Evolutionary conservation across 2,329 filamentous ascomycete genomes (phyloP).

Genomic region (Zasmidium angulare): DNA sequence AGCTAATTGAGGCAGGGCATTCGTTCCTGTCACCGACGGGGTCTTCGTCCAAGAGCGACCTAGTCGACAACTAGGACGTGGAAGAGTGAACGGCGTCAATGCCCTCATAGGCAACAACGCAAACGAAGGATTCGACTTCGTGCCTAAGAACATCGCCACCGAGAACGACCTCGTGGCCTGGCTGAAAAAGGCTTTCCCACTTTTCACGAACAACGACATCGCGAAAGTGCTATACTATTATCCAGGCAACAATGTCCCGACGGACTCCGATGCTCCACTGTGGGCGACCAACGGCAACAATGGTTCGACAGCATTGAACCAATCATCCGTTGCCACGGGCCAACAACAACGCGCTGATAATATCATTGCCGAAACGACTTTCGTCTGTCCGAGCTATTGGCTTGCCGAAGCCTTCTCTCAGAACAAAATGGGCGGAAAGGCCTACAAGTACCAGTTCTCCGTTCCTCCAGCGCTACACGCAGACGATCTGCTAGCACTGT

Average conservation of each 20-base stretch:
- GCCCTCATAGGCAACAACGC: constrained; percentile 48
- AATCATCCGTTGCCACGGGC: constrained; percentile 51
- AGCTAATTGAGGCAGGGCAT: constrained; percentile 31
- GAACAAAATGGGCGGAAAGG: constrained; percentile 25
- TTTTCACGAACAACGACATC: constrained; percentile 43
- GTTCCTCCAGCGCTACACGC: constrained; percentile 43
- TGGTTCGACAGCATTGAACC: constrained; percentile 50
- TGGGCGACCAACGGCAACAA: constrained; percentile 35
- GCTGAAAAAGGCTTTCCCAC: constrained; percentile 42
- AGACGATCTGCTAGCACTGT: constrained; percentile 41
- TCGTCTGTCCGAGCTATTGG: constrained; percentile 58
- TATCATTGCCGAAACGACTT: constrained; percentile 55
- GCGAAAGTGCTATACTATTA: constrained; percentile 42
- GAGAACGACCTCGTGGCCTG: constrained; percentile 42
- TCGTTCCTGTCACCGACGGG: constrained; percentile 46
- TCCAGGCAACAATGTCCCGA: constrained; percentile 32
- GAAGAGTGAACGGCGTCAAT: constrained; percentile 40
- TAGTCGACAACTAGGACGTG: constrained; percentile 37
- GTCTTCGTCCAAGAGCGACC: constrained; percentile 40
- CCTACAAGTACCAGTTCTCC: constrained; percentile 54
- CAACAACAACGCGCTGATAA: constrained; percentile 57
- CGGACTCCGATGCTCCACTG: constrained; percentile 20
- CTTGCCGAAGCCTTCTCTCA: constrained; percentile 49
- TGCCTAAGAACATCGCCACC: constrained; percentile 46
- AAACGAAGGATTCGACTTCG: constrained; percentile 52